Evolutionary conservation across 108 stramenopile genomes (phyloP), one percentile per base, ranked within the genome.

Genomic region (Cyclotella distinguenda): DNA sequence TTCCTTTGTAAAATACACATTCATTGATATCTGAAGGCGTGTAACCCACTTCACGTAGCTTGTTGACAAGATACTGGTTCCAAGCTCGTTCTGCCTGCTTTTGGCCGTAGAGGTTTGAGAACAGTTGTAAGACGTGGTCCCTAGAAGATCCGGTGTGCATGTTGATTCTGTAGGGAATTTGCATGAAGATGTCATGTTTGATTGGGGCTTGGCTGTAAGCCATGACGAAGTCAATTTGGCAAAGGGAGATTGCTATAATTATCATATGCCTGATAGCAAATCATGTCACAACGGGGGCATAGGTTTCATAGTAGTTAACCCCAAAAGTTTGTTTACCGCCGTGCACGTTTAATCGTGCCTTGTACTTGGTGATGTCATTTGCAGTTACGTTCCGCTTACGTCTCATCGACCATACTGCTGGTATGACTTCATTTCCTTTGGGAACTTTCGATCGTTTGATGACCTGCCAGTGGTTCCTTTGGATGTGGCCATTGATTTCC

Each of bases 51-150:
- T n/a, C 40, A 48, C 47, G 6, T 7, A 78, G 63, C 43, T 65
- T 65, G 5, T 59, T 13, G 0, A 68, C 65, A 13, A 80, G 57
- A 36, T 80, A 62, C 39, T 67, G 34, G 38, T 77, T 72, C 81
- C 74, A 82, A 0, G 64, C 56, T 22, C 74, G 50, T 25, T 70
- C 72, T 7, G 68, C 66, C 30, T 80, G 66, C 49, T 78, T 81
- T 22, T 59, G 64, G 7, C 81, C 77, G 47, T 80, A 77, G 26
- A 64, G 15, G 60, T 85, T 82, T 43, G 40, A 46, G 18, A 58
- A 18, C 6, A 81, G 32, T 7, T 72, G 49, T 23, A 38, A 40
- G 13, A 9, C 11, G 3, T 39, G 3, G 39, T 58, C n/a, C 15
- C 49, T 63, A 1, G 32, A 11, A n/a, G 34, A 30, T 39, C 55